Base-by-base conservation (phyloP, 1,284 basidiomycete species). In the Porogramme epimiltina region DNA sequence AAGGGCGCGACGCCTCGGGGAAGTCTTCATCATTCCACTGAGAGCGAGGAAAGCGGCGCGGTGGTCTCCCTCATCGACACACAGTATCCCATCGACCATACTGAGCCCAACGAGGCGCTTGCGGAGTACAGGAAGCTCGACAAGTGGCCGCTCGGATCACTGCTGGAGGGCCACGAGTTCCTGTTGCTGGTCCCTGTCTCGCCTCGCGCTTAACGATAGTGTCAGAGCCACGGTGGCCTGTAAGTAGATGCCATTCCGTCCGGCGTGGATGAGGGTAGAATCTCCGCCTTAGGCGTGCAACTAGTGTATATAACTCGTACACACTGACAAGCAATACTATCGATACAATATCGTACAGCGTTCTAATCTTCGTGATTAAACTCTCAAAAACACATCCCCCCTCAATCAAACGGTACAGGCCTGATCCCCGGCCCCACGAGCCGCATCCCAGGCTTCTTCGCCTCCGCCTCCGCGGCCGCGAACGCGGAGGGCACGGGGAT, bases 401-500 rank as follows among this genome's bases (percentile, higher is more conserved):
- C 37, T 58, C 49, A 92, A 66, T 92, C 91, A 63, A 94, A 94
- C 0, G 91, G 91, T n/a, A 93, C 87, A 20, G 89, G 88, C 50
- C 87, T 76, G 61, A 93, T 85, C 2, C 82, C 86, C 3, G 81
- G 77, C 3, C 89, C 85, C 40, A 72, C 68, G 26, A 83, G 67
- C 59, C 67, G 66, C 60, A 57, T 64, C 38, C 65, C 77, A 41
- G 65, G 68, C 54, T 70, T 75, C 46, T 73, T 66, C 25, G 76
- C 81, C 54, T 75, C 73, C 19, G 76, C 81, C 53, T 74, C 71
- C 0, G 88, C 89, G 49, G 91, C 88, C 13, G 80, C 93, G 66
- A 95, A 95, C 3, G 75, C 87, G 31, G 87, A 89, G 1, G 92
- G 93, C 6, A 95, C 86, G 2, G 88, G 87, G 54, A 96, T 95